phyloP scores from a whole-genome alignment of 2,329 filamentous ascomycete species.

The Dactylellina cionopaga region DNA sequence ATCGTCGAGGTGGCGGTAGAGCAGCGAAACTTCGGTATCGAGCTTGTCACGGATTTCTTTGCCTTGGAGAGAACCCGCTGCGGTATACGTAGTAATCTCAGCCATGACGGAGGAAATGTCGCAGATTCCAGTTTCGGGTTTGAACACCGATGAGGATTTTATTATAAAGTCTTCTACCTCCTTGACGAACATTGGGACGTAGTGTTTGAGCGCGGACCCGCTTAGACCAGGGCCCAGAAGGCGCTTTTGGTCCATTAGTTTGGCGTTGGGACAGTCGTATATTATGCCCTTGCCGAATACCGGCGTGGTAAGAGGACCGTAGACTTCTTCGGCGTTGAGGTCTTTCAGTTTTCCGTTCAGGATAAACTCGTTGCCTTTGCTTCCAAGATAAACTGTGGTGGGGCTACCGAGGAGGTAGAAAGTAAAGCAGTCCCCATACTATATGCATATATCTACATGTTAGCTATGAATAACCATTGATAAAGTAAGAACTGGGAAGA shows the following conservation, averaged over 20 bases:
- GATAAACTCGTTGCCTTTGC: conserved; percentile 68
- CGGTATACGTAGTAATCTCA: conserved; percentile 89
- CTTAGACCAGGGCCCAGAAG: conserved; percentile 62
- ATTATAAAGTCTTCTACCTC: conserved; percentile 80
- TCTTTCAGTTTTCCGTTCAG: conserved; percentile 68
- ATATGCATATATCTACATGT: conserved; percentile 17
- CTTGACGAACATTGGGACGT: conserved; percentile 79
- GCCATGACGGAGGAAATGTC: conserved; percentile 80
- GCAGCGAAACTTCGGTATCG: conserved; percentile 79
- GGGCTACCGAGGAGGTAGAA: conserved; percentile 67
- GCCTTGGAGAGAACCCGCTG: conserved; percentile 84
- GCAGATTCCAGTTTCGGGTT: conserved; percentile 73
- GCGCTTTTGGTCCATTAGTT: conserved; percentile 97
- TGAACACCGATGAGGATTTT: conserved; percentile 74
- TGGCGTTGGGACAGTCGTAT: conserved; percentile 89
- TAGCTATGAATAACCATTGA: background rate
- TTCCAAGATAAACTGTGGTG: conserved; percentile 66
- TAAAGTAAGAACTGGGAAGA: background rate
- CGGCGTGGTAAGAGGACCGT: conserved; percentile 62
- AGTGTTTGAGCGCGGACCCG: conserved; percentile 59
- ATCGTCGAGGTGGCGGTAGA: conserved; percentile 91
- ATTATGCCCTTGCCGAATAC: conserved; percentile 83
- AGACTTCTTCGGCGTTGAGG: conserved; percentile 68
- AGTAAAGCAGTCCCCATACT: conserved; percentile 68
- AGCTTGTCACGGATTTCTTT: conserved; percentile 83